These are phyloP conservation scores for Bathelium albidoporum DNA, from an alignment of 495 filamentous ascomycete species.

Conservation along the genomic window DNA sequence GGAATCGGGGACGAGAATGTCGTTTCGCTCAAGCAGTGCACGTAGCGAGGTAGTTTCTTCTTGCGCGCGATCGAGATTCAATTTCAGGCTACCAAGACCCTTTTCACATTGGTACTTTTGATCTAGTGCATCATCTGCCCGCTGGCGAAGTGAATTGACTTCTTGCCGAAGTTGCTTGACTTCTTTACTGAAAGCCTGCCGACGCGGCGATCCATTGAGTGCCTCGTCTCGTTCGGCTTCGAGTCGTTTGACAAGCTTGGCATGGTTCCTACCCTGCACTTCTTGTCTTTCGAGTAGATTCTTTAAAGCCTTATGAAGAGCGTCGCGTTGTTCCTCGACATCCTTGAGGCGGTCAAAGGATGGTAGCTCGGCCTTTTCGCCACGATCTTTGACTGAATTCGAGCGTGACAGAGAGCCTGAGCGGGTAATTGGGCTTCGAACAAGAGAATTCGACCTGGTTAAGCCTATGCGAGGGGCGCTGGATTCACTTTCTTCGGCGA, in stretches of 20 bases:
- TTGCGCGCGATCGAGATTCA: conserved; percentile 93
- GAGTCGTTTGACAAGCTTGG: conserved; percentile 62
- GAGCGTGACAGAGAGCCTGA: conserved; percentile 37
- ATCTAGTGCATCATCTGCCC: conserved; percentile 91
- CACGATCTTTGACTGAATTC: conserved; percentile 51
- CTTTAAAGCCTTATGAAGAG: conserved; percentile 73
- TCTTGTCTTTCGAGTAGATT: conserved; percentile 81
- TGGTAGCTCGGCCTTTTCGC: conserved; percentile 10
- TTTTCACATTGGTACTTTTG: conserved; percentile 96
- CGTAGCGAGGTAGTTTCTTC: conserved; percentile 80
- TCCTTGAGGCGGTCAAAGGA: conserved; percentile 78
- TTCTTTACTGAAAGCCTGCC: conserved; percentile 71
- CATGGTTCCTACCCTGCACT: conserved; percentile 66
- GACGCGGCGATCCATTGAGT: conserved; percentile 55
- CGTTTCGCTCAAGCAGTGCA: conserved; percentile 72
- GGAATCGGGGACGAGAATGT: conserved; percentile 56
- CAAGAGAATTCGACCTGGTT: conserved; percentile 52
- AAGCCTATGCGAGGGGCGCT: conserved; percentile 37
- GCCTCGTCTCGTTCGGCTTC: conserved; percentile 72
- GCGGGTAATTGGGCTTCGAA: conserved; percentile 32
- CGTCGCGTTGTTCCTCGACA: conserved; percentile 86
- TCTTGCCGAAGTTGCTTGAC: conserved; percentile 70
- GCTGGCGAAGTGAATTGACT: conserved; percentile 70
- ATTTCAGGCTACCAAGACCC: conserved; percentile 81
- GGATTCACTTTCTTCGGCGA: conserved; percentile 49